Evolutionary conservation across 768 basidiomycete genomes (phyloP), one percentile per base, ranked within the genome.

Genomic region (Kwoniella sp.): DNA sequence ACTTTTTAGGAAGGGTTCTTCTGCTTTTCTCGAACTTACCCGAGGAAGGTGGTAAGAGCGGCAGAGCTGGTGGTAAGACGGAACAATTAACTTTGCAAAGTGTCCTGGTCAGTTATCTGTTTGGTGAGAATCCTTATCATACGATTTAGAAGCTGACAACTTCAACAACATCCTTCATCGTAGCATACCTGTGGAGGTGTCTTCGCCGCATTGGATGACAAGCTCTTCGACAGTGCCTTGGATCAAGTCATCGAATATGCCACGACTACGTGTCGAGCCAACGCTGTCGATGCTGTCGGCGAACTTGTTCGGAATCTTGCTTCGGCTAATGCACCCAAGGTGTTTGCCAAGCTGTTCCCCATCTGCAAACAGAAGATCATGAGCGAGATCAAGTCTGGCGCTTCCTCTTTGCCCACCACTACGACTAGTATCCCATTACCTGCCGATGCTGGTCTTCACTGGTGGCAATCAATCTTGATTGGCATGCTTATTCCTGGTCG

Each of bases 211-310:
- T 84, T 92, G 23, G 87, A 91, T 26, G 89, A 91, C 77, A 87
- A 88, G 12, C 89, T 91, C 23, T 86, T 86, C 29, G 85, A 87
- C 30, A 88, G 89, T 2, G 89, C 91, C 13, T 83, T 97, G 70
- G 89, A 90, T 70, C 84, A 95, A 51, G 88, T 93, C 47, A 89
- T 85, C 72, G 88, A 93, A 58, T 95, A 96, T 75, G 90, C 88
- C 0, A 91, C 89, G n/a, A 87, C 90, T 1, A 93, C 92, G 69
- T 89, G 89, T 2, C 91, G 92, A 73, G 88, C 91, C 47, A 97
- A 96, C 78, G 87, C 91, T n/a, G 91, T 94, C 56, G 85, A 89
- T 61, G 90, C 92, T 2, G 90, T 96, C 69, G 91, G 92, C 0
- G 91, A 93, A 68, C 86, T 97, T 12, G 86, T 97, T 38, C 86